These are phyloP conservation scores for Saccharomycopsis sp. DNA, from an alignment of 805 yeast species.

Conservation along the genomic window DNA sequence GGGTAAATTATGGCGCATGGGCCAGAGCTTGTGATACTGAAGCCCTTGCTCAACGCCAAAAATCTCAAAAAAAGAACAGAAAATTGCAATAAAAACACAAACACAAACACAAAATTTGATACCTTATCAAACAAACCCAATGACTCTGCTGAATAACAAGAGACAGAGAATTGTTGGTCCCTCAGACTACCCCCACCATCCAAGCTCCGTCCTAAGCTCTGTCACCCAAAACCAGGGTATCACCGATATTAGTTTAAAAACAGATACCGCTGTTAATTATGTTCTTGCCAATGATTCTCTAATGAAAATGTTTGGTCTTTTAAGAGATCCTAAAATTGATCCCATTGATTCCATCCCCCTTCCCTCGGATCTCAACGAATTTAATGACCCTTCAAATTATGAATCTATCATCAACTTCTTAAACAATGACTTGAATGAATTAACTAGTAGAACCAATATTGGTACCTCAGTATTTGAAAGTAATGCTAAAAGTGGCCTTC, in stretches of 20 bases:
- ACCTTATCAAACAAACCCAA: too few relatives aligned
- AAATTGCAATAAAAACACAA: too few relatives aligned
- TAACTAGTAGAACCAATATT: neutral
- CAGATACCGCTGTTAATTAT: conserved; percentile 13
- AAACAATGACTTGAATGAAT: conserved; percentile 1
- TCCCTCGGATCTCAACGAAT: conserved; percentile 5
- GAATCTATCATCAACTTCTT: neutral
- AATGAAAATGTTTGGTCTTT: conserved; percentile 13
- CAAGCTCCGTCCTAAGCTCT: conserved; percentile 14
- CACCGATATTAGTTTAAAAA: conserved; percentile 13
- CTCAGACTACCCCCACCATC: conserved; percentile 13
- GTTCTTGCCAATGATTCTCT: conserved; percentile 14
- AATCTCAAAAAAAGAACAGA: too few relatives aligned
- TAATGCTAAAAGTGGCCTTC: neutral
- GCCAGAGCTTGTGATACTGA: too few relatives aligned
- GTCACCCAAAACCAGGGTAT: conserved; percentile 14
- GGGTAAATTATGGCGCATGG: too few relatives aligned
- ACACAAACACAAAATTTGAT: too few relatives aligned
- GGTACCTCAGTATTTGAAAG: neutral
- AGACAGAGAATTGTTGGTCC: neutral
- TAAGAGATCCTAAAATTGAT: conserved; percentile 2
- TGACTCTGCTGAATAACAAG: too few relatives aligned
- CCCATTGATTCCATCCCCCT: conserved; percentile 2
- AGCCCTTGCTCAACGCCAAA: too few relatives aligned
- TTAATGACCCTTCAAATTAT: neutral